Evolutionary conservation across 2,329 filamentous ascomycete species (phyloP), one percentile per base, ranked within the genome.

Genomic region (Fonsecaea monophora): DNA sequence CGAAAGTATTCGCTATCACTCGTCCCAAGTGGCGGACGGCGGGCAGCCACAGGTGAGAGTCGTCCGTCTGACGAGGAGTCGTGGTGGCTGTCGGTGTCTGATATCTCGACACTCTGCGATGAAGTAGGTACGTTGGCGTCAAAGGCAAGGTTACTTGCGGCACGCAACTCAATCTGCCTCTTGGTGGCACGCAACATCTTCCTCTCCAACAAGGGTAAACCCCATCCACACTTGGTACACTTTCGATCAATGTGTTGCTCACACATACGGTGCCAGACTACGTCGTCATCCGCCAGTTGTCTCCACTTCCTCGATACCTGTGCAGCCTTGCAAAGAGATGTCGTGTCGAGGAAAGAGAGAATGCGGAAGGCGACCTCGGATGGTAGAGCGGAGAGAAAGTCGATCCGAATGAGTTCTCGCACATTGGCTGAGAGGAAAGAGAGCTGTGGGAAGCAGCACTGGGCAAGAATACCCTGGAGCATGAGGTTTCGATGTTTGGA

Each of bases 261-360:
- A 77, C 95, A 99, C 94, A 98, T 97, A 70, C 90, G 91, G 76
- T 97, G 92, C 95, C 95, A 99, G 3, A 99, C 94, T 8, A 96
- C 91, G 77, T 99, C 94, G 75, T 97, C 94, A 74, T 98, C 95
- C n/a, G 95, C 94, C 48, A 99, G 82, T 65, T 87, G 87, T 69
- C 92, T 87, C 95, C 95, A 99, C 73, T 90, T 86, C 66, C 89
- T 87, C 77, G 92, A 97, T 63, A 99, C 95, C 78, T 97, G 94
- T 0, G 95, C 92, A 1, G 95, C 94, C 78, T 97, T 97, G 83
- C 95, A 98, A 0, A 99, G 85, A 0, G 94, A 97, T 1, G 91
- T 90, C 0, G 94, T 97, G 78, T 99, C 95, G 66, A 99, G 89
- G 74, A 91, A 95, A 73, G 90, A 94, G 2, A 99, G 85, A 42